phyloP scores from a whole-genome alignment of 257 asterid species.

The Rauvolfia tetraphylla region DNA sequence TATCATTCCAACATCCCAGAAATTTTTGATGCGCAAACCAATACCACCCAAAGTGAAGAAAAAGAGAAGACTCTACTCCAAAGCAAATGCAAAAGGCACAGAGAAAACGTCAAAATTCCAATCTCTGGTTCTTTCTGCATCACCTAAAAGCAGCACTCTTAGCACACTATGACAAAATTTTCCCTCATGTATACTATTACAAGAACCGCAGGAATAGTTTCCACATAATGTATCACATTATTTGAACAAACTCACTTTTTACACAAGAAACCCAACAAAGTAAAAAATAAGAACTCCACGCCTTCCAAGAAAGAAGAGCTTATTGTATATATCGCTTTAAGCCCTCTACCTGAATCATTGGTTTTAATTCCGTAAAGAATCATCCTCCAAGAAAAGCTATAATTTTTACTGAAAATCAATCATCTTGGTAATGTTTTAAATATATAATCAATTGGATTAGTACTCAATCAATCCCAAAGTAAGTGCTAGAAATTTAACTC shows the following conservation, averaged over 20 bases:
- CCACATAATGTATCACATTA: neutral
- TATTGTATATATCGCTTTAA: neutral
- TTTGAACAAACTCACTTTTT: neutral
- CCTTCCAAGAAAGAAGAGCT: neutral
- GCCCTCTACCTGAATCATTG: neutral
- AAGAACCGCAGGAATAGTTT: neutral
- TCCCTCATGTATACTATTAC: neutral
- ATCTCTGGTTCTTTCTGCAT: neutral
- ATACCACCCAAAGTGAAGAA: neutral
- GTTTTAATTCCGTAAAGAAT: neutral
- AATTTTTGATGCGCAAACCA: neutral
- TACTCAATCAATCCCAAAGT: neutral
- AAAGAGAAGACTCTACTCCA: neutral
- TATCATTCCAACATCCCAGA: neutral
- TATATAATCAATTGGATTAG: neutral
- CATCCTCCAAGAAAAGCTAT: neutral
- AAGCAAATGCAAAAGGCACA: neutral
- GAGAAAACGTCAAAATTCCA: neutral
- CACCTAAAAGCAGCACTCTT: neutral
- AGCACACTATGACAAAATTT: neutral
- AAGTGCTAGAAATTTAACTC: neutral
- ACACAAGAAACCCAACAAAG: neutral
- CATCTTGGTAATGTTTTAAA: neutral
- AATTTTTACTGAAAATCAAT: neutral
- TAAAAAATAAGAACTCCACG: neutral